Conservation (phyloP, 2,329 filamentous ascomycete genomes). For the Talaromyces sp. region DNA sequence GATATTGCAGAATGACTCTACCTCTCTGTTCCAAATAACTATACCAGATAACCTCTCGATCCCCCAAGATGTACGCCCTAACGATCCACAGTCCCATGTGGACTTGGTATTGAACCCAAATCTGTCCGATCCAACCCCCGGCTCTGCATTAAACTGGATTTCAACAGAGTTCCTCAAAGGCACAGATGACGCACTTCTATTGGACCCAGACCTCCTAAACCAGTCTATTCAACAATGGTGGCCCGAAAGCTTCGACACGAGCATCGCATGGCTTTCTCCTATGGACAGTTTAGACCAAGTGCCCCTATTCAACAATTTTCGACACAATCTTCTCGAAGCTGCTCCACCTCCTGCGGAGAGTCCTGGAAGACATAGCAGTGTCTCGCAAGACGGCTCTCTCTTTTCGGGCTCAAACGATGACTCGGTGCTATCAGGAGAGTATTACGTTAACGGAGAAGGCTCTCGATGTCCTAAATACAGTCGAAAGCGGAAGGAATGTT, state of each 20-base stretch:
- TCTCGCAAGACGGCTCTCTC: constrained; percentile 20
- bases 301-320: constrained; percentile 16
- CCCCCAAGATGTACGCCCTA: background rate
- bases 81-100: constrained; percentile 7
- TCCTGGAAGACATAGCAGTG: constrained; percentile 17
- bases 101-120: constrained; percentile 22
- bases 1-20: background rate
- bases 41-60: background rate
- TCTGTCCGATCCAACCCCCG: constrained; percentile 22
- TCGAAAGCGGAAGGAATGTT: constrained; percentile 17
- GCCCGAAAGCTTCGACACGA: constrained; percentile 17
- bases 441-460: constrained; percentile 24
- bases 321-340: constrained; percentile 17
- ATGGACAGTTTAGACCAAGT: constrained; percentile 16
- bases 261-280: constrained; percentile 25
- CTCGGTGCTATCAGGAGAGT: constrained; percentile 22
- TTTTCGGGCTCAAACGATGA: constrained; percentile 18
- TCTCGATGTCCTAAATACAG: constrained; percentile 22
- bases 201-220: constrained; percentile 13
- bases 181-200: constrained; percentile 13
- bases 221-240: constrained; percentile 17
- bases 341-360: constrained; percentile 16
- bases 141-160: constrained; percentile 35
- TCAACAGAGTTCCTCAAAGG: constrained; percentile 26
- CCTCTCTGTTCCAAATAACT: background rate